Evolutionary conservation across 2,329 filamentous ascomycete genomes (phyloP).

Genomic region (Sporothrix mexicana): DNA sequence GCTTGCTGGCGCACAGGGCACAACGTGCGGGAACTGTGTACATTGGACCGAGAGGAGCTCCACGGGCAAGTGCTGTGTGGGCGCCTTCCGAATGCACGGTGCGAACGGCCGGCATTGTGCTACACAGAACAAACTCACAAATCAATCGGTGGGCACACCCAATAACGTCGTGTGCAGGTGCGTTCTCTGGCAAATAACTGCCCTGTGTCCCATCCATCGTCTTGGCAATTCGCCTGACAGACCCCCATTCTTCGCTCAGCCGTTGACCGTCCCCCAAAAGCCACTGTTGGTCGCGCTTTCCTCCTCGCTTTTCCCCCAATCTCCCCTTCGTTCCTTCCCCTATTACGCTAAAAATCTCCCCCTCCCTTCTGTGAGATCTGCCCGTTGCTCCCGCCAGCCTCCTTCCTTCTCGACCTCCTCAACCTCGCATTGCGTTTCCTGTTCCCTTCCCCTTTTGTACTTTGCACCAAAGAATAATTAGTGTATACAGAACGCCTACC

Average conservation of each 20-base stretch:
- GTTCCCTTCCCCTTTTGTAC: conserved; percentile 19
- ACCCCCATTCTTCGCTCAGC: conserved; percentile 9
- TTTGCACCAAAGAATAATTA: conserved; percentile 18
- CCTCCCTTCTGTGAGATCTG: conserved; percentile 23
- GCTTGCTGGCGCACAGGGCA: neutral
- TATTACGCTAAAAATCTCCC: conserved; percentile 15
- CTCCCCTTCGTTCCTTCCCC: conserved; percentile 19
- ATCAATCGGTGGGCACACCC: neutral
- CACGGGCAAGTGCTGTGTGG: neutral
- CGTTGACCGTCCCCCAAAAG: neutral
- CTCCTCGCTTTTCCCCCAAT: conserved; percentile 12
- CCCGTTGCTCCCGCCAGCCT: conserved; percentile 18
- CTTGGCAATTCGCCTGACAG: conserved; percentile 26
- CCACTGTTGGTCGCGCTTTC: conserved; percentile 12
- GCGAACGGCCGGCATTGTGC: neutral
- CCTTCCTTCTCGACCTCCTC: conserved; percentile 4
- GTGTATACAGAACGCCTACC: conserved; percentile 16
- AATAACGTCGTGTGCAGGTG: conserved; percentile 18
- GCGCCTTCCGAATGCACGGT: neutral
- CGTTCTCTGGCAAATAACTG: conserved; percentile 13
- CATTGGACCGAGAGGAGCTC: neutral
- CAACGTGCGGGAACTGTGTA: conserved; percentile 3
- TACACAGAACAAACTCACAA: neutral
- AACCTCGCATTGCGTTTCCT: conserved; percentile 5
- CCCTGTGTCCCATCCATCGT: neutral